Conservation (phyloP, 1,139 yeast genomes). For the Pneumocystis canis region DNA sequence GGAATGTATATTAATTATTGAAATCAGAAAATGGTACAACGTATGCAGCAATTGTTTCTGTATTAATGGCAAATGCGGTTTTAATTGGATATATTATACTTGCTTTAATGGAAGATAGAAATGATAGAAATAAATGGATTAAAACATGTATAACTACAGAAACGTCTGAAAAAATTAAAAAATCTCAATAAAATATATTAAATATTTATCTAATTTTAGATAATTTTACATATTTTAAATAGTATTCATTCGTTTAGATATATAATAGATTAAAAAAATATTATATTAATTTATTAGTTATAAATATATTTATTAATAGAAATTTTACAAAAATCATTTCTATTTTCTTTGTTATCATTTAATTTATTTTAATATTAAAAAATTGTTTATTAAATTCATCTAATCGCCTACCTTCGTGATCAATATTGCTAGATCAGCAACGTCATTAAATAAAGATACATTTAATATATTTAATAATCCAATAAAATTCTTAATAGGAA, state of each 20-base stretch:
- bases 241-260: neutral
- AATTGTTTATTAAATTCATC: no score
- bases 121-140: neutral
- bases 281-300: no score
- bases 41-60: slow-evolving; percentile 80
- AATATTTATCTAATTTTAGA: slow-evolving; percentile 8
- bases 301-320: no score
- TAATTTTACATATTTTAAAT: neutral
- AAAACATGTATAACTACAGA: neutral
- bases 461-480: no score
- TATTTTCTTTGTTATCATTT: no score
- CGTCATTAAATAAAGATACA: no score
- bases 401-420: no score
- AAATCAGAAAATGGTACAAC: slow-evolving; percentile 40
- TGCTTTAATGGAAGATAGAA: slow-evolving; percentile 63
- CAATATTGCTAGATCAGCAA: no score
- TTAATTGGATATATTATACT: slow-evolving; percentile 71
- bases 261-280: neutral
- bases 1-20: slow-evolving; percentile 1
- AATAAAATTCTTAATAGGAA: no score
- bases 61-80: slow-evolving; percentile 73
- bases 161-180: slow-evolving; percentile 6
- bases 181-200: neutral
- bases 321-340: no score
- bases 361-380: no score